A percentile compares a stretch with the other conserved stretches of the same genome.
phyloP scores from a whole-genome alignment of 352 stramenopile species.

The Lagenidium giganteum region DNA sequence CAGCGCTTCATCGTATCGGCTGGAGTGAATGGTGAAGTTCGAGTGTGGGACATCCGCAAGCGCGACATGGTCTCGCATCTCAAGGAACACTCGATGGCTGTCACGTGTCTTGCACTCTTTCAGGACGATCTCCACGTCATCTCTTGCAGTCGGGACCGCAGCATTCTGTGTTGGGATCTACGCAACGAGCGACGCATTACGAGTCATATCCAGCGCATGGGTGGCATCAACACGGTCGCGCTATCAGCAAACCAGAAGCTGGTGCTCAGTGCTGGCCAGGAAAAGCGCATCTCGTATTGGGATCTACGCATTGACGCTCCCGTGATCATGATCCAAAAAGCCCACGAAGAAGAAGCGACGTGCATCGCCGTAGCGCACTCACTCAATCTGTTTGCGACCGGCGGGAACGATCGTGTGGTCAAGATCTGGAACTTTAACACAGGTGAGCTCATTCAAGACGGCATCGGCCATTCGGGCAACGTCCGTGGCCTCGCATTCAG shows the following conservation, averaged over 20 bases:
- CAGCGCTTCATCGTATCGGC: constrained; percentile 83
- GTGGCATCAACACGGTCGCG: constrained; percentile 89
- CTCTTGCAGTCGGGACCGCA: constrained; percentile 85
- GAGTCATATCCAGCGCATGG: constrained; percentile 91
- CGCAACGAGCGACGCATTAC: constrained; percentile 79
- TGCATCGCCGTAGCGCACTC: constrained; percentile 84
- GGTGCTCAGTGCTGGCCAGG: constrained; percentile 89
- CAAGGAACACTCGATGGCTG: constrained; percentile 88
- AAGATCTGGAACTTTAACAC: constrained; percentile 84
- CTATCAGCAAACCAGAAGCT: constrained; percentile 84
- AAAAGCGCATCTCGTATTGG: constrained; percentile 92
- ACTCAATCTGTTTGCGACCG: constrained; percentile 84
- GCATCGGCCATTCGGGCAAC: constrained; percentile 71
- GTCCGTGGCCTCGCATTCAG: constrained; percentile 81
- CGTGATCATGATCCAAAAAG: constrained; percentile 70
- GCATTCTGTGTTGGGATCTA: constrained; percentile 92
- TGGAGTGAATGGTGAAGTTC: constrained; percentile 81
- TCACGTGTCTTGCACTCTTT: constrained; percentile 85
- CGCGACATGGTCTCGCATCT: constrained; percentile 88
- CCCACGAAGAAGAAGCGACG: constrained; percentile 83
- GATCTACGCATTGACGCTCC: constrained; percentile 84
- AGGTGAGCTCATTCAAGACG: constrained; percentile 59
- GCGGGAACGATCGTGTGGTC: constrained; percentile 80
- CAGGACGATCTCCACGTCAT: constrained; percentile 88
- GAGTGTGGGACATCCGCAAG: constrained; percentile 92